Base-by-base conservation (phyloP, 352 stramenopile species). In the Phytophthora europaea region DNA sequence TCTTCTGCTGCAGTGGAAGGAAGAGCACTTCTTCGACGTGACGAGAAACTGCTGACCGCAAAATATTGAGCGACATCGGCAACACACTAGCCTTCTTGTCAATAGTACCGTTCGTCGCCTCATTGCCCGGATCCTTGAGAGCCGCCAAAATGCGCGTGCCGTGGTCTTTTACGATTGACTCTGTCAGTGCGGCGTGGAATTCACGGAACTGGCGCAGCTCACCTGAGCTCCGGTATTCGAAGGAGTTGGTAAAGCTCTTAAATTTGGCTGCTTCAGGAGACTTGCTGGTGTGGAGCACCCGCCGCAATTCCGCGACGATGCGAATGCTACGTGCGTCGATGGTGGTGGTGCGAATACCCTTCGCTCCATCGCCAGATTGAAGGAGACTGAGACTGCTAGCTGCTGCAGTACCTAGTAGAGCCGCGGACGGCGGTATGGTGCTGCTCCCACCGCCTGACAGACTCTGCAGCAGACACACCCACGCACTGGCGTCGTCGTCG, bases 1-100 rank as follows among this genome's bases (percentile, higher is more conserved):
- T 85, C 8, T 80, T 81, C 8, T 91, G 77, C 68, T 95, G 81
- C 7, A 96, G 61, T 3, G 89, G 86, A 1, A 79, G 38, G 40
- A 92, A 96, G 9, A 97, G 61, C 18, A 93, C 76, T 67, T 97
- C 89, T 78, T 97, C 90, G 4, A 97, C 87, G 61, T 97, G 89
- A 12, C 86, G 83, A 60, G 86, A 92, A 1, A 90, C 85, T n/a
- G 85, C 79, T 1, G 77, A 80, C 18, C 82, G 83, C 4, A 94
- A 62, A 50, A 91, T 81, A 38, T 87, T 67, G 16, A 85, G 57
- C n/a, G 84, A 86, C 16, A 94, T 80, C 4, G 85, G 58, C 40
- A 78, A 48, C 22, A 72, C 13, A 26, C 68, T 55, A 26, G 67
- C 43, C 34, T 80, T 70, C 53, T 79, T 71, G 22, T 75, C 71